phyloP scores from a whole-genome alignment of 2,329 filamentous ascomycete genomes.

The Nigrospora sphaerica region DNA sequence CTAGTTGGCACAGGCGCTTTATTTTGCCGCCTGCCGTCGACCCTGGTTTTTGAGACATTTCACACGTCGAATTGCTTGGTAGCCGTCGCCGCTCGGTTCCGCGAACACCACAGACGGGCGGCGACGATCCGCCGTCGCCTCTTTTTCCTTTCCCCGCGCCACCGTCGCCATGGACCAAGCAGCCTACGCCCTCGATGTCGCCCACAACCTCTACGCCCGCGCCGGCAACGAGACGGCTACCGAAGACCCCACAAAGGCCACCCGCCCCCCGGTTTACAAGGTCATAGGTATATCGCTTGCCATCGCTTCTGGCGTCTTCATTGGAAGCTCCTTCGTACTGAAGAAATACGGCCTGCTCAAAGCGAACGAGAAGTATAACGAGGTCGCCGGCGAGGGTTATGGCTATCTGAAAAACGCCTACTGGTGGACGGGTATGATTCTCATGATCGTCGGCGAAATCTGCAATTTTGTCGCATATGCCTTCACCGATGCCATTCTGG shows the following conservation, averaged over 20 bases:
- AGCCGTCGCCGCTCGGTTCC: too few species aligned
- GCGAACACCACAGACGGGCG: background rate
- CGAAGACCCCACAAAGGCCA: conserved; percentile 12
- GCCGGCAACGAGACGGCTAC: conserved; percentile 25
- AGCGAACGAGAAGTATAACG: conserved; percentile 93
- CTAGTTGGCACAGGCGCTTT: too few species aligned
- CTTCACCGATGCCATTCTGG: conserved; percentile 92
- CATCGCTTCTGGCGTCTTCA: conserved; percentile 82
- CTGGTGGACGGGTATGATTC: conserved; percentile 94
- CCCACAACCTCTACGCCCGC: conserved; percentile 32
- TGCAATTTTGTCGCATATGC: conserved; percentile 97
- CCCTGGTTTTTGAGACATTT: too few species aligned
- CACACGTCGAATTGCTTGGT: too few species aligned
- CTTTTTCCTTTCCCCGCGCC: background rate
- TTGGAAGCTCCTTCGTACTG: conserved; percentile 88
- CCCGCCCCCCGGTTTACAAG: conserved; percentile 60
- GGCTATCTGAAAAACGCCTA: conserved; percentile 91
- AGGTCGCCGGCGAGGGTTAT: conserved; percentile 92
- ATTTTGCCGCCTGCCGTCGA: too few species aligned
- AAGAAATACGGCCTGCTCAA: conserved; percentile 89
- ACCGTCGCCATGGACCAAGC: conserved; percentile 27
- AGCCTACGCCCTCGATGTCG: conserved; percentile 24
- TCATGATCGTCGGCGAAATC: conserved; percentile 95
- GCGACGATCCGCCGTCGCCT: conserved; percentile 9
- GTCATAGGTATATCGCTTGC: conserved; percentile 80